Evolutionary conservation across 2,329 filamentous ascomycete species (phyloP).

Genomic region (Fusarium armeniacum): DNA sequence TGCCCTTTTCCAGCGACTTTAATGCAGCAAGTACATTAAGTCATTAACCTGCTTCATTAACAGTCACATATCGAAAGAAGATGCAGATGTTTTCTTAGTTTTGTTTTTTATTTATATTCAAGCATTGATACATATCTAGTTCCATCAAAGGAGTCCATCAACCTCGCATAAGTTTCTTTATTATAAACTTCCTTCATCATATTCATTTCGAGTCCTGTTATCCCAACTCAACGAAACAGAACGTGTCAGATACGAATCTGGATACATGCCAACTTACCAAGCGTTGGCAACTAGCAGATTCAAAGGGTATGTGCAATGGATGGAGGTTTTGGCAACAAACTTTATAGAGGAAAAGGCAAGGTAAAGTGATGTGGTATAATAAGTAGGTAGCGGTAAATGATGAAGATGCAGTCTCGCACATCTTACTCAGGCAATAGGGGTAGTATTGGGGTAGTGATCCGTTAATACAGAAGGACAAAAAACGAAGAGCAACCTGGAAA

Average conservation of each 20-base stretch:
- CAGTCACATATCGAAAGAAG: not conserved
- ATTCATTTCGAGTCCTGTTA: constrained; percentile 14
- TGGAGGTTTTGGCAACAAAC: constrained; percentile 21
- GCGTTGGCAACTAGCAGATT: constrained; percentile 13
- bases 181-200: constrained; percentile 13
- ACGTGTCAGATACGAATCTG: constrained; percentile 27
- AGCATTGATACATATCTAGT: constrained; percentile 25
- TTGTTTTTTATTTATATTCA: constrained; percentile 20
- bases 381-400: constrained; percentile 21
- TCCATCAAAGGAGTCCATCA: constrained; percentile 14
- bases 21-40: too few species aligned
- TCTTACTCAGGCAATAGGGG: constrained; percentile 31
- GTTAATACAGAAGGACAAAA: constrained; percentile 37
- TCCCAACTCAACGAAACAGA: constrained; percentile 23
- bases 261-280: constrained; percentile 32
- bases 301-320: constrained; percentile 45
- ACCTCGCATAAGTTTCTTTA: constrained; percentile 26
- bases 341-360: constrained; percentile 25
- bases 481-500: constrained; percentile 36
- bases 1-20: too few species aligned
- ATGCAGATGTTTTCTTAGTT: too few species aligned
- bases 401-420: constrained; percentile 20
- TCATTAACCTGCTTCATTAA: not conserved
- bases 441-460: constrained; percentile 39
- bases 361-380: constrained; percentile 43